These are phyloP conservation scores for Usnea hakonensis DNA, from an alignment of 495 filamentous ascomycete genomes.

Conservation along the genomic window DNA sequence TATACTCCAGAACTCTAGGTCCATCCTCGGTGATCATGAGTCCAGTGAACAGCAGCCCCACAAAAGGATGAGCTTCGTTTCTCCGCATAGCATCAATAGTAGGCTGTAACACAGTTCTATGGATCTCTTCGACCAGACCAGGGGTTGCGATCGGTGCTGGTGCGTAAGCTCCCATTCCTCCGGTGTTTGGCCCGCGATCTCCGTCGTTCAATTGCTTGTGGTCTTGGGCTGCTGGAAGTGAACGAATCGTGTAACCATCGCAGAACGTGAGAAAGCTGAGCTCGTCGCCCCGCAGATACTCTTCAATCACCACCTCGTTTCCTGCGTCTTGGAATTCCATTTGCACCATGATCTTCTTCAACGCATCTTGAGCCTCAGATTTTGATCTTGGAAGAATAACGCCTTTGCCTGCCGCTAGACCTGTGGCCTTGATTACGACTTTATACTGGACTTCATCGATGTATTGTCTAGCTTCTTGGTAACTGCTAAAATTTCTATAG, in stretches of 20 bases:
- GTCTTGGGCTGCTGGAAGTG: conserved; percentile 88
- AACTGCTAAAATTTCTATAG: conserved; percentile 81
- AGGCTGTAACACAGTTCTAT: conserved; percentile 76
- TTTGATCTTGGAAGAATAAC: conserved; percentile 77
- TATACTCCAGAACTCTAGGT: conserved; percentile 90
- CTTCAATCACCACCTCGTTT: conserved; percentile 91
- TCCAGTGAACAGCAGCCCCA: conserved; percentile 87
- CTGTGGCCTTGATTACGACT: conserved; percentile 84
- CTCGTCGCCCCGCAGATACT: conserved; percentile 87
- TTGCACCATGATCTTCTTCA: conserved; percentile 84
- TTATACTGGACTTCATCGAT: conserved; percentile 65
- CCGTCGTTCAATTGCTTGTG: conserved; percentile 92
- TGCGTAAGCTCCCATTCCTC: conserved; percentile 97
- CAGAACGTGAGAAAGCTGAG: conserved; percentile 84
- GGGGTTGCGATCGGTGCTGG: conserved; percentile 76
- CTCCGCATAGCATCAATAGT: conserved; percentile 86
- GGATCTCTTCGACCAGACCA: conserved; percentile 65
- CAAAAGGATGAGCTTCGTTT: conserved; percentile 64
- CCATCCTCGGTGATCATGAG: conserved; percentile 89
- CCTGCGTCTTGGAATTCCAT: conserved; percentile 83
- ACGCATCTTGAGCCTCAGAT: conserved; percentile 70
- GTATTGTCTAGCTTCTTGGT: conserved; percentile 67
- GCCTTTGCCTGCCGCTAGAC: conserved; percentile 78
- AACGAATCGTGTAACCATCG: conserved; percentile 78
- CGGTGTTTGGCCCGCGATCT: conserved; percentile 88